Conservation (phyloP, 2,329 filamentous ascomycete species). For the Hypoxylon sp. region DNA sequence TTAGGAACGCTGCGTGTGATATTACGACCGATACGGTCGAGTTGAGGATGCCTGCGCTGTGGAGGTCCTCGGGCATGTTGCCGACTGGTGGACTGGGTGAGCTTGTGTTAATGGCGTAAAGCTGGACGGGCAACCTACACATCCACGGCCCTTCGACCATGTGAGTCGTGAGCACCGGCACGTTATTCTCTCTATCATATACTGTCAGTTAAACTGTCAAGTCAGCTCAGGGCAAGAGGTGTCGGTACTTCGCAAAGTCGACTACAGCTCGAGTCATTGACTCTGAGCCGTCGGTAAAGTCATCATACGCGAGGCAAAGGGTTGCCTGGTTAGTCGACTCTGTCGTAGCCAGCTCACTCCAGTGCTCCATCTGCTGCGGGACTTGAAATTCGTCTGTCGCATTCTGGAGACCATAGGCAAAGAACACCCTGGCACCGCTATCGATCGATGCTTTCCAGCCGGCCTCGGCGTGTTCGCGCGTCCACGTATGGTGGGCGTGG, state of each 20-base stretch:
- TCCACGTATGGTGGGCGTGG: constrained; percentile 59
- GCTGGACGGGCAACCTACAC: too few species aligned
- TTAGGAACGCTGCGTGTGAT: constrained; percentile 57
- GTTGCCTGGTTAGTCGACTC: constrained; percentile 39
- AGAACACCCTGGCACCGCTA: constrained; percentile 55
- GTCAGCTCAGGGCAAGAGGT: not conserved
- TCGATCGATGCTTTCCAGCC: constrained; percentile 54
- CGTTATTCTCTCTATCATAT: constrained; percentile 4
- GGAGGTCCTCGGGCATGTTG: constrained; percentile 51
- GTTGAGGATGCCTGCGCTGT: constrained; percentile 50
- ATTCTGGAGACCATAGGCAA: constrained; percentile 53
- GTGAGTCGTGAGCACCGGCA: constrained; percentile 9
- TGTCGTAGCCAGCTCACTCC: constrained; percentile 46
- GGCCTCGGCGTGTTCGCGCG: constrained; percentile 50
- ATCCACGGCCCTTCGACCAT: constrained; percentile 16
- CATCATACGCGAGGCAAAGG: constrained; percentile 52
- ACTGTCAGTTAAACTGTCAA: not conserved
- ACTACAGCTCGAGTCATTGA: constrained; percentile 40
- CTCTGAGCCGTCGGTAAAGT: constrained; percentile 45
- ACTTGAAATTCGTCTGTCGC: constrained; percentile 44
- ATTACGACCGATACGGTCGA: constrained; percentile 56
- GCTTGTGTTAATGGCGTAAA: constrained; percentile 43
- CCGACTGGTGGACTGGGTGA: constrained; percentile 37
- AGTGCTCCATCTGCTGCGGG: constrained; percentile 47
- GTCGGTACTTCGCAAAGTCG: constrained; percentile 38